Evolutionary conservation across 176 grass and related monocot genomes (phyloP), one percentile per base, ranked within the genome.

Genomic region (Eleusine coracana): DNA sequence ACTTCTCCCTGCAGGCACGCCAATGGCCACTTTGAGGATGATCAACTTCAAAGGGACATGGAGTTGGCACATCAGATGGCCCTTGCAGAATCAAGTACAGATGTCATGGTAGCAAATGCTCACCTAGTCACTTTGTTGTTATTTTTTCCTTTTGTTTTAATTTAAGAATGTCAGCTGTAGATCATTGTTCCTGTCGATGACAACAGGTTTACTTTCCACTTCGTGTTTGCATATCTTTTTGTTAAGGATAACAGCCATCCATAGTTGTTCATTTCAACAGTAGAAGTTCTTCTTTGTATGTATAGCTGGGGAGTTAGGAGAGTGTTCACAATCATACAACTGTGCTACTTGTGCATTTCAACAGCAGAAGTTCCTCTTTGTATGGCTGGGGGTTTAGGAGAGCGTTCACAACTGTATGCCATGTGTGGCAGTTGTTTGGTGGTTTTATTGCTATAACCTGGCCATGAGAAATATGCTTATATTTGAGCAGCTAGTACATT

Each of bases 11-110:
- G 54, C 50, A 97, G 95, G 88, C 95, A 97, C 28, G 95, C 90
- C 45, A 97, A 97, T 52, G 89, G 81, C 84, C 95, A 97, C 51
- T 97, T 97, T 68, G 86, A 82, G 25, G 90, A 94, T 28, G 90
- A 89, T 31, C 76, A 89, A 59, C 60, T 97, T 70, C 84, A 94
- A 85, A 86, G 55, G 73, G 95, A 94, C 71, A 86, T 84, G 84
- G 88, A 94, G 72, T 86, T 97, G 75, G 95, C 90, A 17, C 84
- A 76, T 61, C 90, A 92, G 78, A 72, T 94, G 10, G 62, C 89
- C 16, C 10, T 83, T 4, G 72, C 87, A n/a, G 85, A 90, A 64
- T 66, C 85, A 75, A 90, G 66, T 40, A 31, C 87, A 80, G 52
- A 39, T 61, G 27, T 40, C 70, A 79, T 82, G 88, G 92, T 89